Percentiles rank a stretch among this genome's conserved stretches.
These are phyloP conservation scores for Ophiostoma quercus DNA, from an alignment of 2,329 filamentous ascomycete species.

Conservation along the genomic window DNA sequence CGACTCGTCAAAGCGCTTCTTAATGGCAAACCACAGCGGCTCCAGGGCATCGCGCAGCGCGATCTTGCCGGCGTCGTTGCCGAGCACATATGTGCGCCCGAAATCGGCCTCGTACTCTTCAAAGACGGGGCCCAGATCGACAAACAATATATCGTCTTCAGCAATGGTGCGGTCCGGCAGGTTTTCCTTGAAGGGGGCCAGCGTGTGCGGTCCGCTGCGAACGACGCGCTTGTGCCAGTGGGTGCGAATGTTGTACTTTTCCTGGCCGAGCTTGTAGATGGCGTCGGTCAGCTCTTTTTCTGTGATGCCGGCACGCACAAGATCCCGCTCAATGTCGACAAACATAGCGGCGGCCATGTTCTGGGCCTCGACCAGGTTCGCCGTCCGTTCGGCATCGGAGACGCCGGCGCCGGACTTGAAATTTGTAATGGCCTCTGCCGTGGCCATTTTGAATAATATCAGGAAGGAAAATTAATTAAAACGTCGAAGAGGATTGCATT, in stretches of 20 bases:
- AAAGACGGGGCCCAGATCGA: slow-evolving; percentile 19
- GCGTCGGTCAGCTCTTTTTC: slow-evolving; percentile 14
- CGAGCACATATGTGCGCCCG: slow-evolving; percentile 20
- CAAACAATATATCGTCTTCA: slow-evolving; percentile 18
- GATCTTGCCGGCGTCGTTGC: slow-evolving; percentile 17
- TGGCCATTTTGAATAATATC: neutral
- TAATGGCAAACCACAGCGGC: slow-evolving; percentile 21
- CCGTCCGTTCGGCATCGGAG: slow-evolving; percentile 9
- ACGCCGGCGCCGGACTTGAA: neutral
- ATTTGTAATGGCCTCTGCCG: neutral
- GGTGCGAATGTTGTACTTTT: slow-evolving; percentile 19
- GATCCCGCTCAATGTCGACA: slow-evolving; percentile 16
- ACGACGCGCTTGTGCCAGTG: slow-evolving; percentile 21
- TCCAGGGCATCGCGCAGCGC: slow-evolving; percentile 17
- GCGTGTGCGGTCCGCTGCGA: slow-evolving; percentile 19
- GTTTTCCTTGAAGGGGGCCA: slow-evolving; percentile 19
- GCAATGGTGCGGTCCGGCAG: slow-evolving; percentile 14
- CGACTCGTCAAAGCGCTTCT: slow-evolving; percentile 14
- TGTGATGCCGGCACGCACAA: slow-evolving; percentile 17
- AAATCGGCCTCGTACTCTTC: slow-evolving; percentile 22
- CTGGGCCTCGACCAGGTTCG: slow-evolving; percentile 18
- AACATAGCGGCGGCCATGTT: slow-evolving; percentile 20
- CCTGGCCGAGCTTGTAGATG: slow-evolving; percentile 19
- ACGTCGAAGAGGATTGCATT: no score
- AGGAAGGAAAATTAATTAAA: neutral